Conservation (phyloP, 1,139 yeast genomes). For the Saccharomycopsis crataegensis region DNA sequence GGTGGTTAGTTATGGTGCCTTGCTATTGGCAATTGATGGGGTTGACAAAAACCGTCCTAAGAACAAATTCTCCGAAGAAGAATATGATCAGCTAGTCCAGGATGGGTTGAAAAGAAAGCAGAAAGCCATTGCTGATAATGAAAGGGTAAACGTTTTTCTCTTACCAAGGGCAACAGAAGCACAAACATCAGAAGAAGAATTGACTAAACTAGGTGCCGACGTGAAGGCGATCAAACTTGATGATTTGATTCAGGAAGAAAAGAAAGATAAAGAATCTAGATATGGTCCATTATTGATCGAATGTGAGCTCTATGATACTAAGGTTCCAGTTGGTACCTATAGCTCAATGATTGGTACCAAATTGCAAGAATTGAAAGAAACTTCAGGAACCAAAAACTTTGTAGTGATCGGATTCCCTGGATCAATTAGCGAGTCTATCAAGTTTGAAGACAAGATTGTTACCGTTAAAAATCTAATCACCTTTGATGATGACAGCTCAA, state of each 20-base stretch:
- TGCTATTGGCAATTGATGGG: constrained; percentile 44
- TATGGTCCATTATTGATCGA: constrained; percentile 17
- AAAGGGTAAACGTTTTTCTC: neutral
- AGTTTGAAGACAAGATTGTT: constrained; percentile 18
- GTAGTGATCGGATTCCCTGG: constrained; percentile 15
- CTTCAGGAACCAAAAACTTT: neutral
- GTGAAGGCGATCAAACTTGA: constrained; percentile 1
- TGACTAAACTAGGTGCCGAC: neutral
- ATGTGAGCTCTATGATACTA: neutral
- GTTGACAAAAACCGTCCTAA: constrained; percentile 49
- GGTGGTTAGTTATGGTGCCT: constrained; percentile 43
- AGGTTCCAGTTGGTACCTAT: constrained; percentile 13
- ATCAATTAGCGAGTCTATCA: constrained; percentile 14
- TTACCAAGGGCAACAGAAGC: neutral
- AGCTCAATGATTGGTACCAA: constrained; percentile 4
- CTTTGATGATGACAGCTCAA: neutral
- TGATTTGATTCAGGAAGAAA: constrained; percentile 2
- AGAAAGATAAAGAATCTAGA: constrained; percentile 2
- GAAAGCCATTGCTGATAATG: constrained; percentile 31
- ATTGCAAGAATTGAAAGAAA: neutral
- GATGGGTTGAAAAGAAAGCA: constrained; percentile 49
- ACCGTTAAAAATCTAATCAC: constrained; percentile 10
- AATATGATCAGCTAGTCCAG: constrained; percentile 44
- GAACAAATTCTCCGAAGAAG: constrained; percentile 50
- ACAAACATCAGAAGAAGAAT: neutral